phyloP scores from a whole-genome alignment of 345 rosid species.

The Reutealis trisperma region DNA sequence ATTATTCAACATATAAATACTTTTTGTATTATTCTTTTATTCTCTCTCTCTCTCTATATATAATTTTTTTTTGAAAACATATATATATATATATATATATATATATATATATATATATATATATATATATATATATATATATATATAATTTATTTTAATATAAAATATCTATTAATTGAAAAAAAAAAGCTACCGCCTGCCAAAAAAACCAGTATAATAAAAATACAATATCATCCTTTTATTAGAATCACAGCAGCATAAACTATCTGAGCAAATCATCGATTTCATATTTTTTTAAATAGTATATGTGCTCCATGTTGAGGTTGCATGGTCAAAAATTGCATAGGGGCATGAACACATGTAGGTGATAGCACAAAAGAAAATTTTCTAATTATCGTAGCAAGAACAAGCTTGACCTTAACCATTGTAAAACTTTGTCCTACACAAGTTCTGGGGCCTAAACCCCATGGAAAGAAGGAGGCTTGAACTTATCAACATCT shows the following conservation, averaged over 20 bases:
- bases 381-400: conserved; percentile 51
- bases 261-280: neutral
- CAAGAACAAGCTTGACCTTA: conserved; percentile 48
- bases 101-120: too few species aligned
- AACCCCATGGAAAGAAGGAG: conserved; percentile 20
- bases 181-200: too few species aligned
- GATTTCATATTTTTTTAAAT: conserved; percentile 37
- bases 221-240: too few species aligned
- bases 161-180: too few species aligned
- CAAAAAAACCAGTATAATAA: too few species aligned
- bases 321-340: conserved; percentile 54
- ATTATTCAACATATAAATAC: too few species aligned
- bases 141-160: too few species aligned
- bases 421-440: conserved; percentile 27
- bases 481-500: conserved; percentile 50
- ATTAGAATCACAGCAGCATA: neutral
- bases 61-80: too few species aligned
- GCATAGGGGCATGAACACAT: conserved; percentile 72
- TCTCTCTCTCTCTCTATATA: too few species aligned
- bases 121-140: too few species aligned
- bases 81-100: too few species aligned
- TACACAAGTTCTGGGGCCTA: conserved; percentile 31
- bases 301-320: conserved; percentile 70
- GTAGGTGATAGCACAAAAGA: conserved; percentile 52
- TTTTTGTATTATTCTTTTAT: too few species aligned